These are phyloP conservation scores for Aciculosporium take DNA, from an alignment of 2,329 filamentous ascomycete genomes.

Conservation along the genomic window DNA sequence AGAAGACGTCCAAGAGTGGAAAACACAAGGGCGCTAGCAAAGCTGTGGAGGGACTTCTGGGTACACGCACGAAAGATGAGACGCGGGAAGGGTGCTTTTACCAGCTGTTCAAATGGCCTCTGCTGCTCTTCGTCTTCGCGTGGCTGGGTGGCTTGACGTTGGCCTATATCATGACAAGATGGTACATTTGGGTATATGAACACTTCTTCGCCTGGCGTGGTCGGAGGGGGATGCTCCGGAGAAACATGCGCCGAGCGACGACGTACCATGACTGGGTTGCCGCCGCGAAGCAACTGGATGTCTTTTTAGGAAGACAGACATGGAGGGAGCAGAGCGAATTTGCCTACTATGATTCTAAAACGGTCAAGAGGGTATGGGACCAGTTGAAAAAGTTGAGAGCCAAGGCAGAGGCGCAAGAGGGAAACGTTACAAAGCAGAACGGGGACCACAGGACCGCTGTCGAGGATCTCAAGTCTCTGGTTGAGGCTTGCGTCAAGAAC, in stretches of 20 bases:
- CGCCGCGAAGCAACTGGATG: slow-evolving; percentile 66
- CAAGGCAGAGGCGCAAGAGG: slow-evolving; percentile 39
- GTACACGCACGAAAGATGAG: slow-evolving; percentile 65
- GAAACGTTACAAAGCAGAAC: slow-evolving; percentile 20
- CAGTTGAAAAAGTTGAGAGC: slow-evolving; percentile 56
- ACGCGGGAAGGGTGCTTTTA: slow-evolving; percentile 91
- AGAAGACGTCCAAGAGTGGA: slow-evolving; percentile 22
- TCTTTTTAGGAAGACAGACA: slow-evolving; percentile 61
- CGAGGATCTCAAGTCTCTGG: slow-evolving; percentile 61
- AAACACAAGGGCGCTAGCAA: slow-evolving; percentile 22
- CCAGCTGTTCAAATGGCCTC: slow-evolving; percentile 77
- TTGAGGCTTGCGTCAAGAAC: slow-evolving; percentile 90
- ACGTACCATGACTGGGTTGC: slow-evolving; percentile 74
- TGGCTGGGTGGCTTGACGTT: slow-evolving; percentile 63
- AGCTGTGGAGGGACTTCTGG: slow-evolving; percentile 25
- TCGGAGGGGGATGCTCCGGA: slow-evolving; percentile 54
- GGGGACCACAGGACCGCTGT: slow-evolving; percentile 35
- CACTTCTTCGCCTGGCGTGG: slow-evolving; percentile 85
- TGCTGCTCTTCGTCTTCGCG: slow-evolving; percentile 62
- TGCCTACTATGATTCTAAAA: slow-evolving; percentile 79
- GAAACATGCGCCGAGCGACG: slow-evolving; percentile 54
- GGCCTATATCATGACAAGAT: slow-evolving; percentile 64
- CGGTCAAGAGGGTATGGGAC: slow-evolving; percentile 60
- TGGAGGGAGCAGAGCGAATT: slow-evolving; percentile 71
- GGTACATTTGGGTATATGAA: slow-evolving; percentile 90